phyloP scores from a whole-genome alignment of 805 yeast species.

The Starmerella vitae region DNA sequence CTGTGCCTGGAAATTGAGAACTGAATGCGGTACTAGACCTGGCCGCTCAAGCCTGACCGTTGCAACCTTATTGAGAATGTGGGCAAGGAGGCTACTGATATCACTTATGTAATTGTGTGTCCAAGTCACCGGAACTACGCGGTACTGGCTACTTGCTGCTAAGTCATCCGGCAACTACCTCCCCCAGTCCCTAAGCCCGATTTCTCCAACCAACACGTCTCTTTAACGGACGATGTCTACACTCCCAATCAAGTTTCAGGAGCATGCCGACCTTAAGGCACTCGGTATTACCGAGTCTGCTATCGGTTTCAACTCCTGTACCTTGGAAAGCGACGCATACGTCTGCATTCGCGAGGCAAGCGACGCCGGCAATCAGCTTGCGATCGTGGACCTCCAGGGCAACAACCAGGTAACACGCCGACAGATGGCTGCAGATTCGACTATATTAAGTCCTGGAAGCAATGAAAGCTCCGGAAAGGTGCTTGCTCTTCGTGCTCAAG shows the following conservation, averaged over 20 bases:
- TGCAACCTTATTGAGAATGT: too few relatives aligned
- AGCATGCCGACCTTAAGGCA: conserved; percentile 74
- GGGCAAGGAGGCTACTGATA: too few relatives aligned
- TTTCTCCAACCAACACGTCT: not conserved
- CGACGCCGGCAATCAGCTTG: conserved; percentile 58
- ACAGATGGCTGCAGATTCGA: conserved; percentile 94
- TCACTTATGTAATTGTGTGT: too few relatives aligned
- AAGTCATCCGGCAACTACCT: too few relatives aligned
- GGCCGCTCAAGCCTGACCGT: too few relatives aligned
- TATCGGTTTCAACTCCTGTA: conserved; percentile 84
- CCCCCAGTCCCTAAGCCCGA: too few relatives aligned
- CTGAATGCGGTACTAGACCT: too few relatives aligned
- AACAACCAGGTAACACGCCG: conserved; percentile 72
- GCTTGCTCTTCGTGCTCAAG: conserved; percentile 88
- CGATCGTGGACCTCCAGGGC: conserved; percentile 73
- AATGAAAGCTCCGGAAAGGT: conserved; percentile 40
- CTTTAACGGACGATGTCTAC: conserved; percentile 31
- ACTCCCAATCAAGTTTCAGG: conserved; percentile 94
- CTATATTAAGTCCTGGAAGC: conserved; percentile 80
- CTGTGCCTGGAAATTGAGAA: too few relatives aligned
- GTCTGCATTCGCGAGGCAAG: conserved; percentile 45
- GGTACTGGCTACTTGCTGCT: too few relatives aligned
- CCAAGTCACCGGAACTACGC: too few relatives aligned
- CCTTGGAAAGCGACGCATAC: conserved; percentile 84
- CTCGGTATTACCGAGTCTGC: conserved; percentile 76